Evolutionary conservation across 2,329 filamentous ascomycete genomes (phyloP).

Genomic region (Furcasterigmium furcatum): DNA sequence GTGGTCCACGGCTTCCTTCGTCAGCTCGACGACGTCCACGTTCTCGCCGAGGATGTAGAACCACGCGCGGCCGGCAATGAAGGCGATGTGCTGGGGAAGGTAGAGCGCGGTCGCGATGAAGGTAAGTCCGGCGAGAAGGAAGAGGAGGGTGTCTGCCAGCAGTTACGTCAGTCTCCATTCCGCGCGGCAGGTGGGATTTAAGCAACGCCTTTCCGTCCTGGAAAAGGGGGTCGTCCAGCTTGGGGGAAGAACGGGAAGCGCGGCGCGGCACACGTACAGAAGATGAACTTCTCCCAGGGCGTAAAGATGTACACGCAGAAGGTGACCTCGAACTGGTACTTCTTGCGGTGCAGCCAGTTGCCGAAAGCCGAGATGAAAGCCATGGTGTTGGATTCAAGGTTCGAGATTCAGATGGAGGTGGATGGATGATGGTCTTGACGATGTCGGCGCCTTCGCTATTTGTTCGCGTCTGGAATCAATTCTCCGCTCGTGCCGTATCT

Average conservation of each 20-base stretch:
- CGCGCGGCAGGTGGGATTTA: too few relatives aligned
- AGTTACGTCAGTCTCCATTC: too few relatives aligned
- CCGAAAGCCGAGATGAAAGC: slow-evolving; percentile 53
- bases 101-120: slow-evolving; percentile 86
- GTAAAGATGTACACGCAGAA: slow-evolving; percentile 97
- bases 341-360: slow-evolving; percentile 89
- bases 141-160: slow-evolving; percentile 83
- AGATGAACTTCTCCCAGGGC: slow-evolving; percentile 91
- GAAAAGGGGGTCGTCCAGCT: not conserved
- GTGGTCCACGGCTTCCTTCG: slow-evolving; percentile 32
- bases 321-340: slow-evolving; percentile 98
- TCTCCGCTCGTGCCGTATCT: too few relatives aligned
- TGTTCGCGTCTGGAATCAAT: too few relatives aligned
- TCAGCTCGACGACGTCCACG: slow-evolving; percentile 45
- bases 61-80: slow-evolving; percentile 80
- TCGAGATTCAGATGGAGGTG: too few relatives aligned
- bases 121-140: slow-evolving; percentile 84
- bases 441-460: not conserved
- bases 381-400: slow-evolving; percentile 20
- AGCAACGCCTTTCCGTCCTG: too few relatives aligned
- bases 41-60: slow-evolving; percentile 92
- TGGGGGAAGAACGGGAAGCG: not conserved
- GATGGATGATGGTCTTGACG: not conserved
- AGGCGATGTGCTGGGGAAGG: slow-evolving; percentile 84
- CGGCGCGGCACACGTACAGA: slow-evolving; percentile 64